Conservation (phyloP, 495 filamentous ascomycete genomes). For the Aspergillus heteromorphus region DNA sequence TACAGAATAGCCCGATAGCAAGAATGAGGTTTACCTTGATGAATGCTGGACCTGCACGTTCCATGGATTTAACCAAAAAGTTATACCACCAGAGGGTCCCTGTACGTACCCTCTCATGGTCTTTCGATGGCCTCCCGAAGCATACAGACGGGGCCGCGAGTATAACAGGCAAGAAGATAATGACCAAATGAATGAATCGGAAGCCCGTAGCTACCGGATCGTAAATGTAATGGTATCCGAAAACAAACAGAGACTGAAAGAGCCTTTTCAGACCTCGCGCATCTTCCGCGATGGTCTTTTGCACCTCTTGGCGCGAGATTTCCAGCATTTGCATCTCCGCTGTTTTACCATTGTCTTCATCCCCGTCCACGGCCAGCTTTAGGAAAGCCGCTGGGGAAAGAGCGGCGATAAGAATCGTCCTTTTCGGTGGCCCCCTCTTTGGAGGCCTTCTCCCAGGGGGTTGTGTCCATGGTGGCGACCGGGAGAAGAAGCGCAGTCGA, state of each 20-base stretch:
- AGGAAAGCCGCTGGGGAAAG: conserved; percentile 68
- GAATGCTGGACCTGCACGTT: conserved; percentile 89
- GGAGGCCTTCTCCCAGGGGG: conserved; percentile 21
- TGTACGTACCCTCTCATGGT: conserved; percentile 61
- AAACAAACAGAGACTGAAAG: conserved; percentile 51
- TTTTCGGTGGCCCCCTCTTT: conserved; percentile 20
- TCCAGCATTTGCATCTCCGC: conserved; percentile 81
- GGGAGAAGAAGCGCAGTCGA: conserved; percentile 17
- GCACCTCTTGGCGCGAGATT: conserved; percentile 69
- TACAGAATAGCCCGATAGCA: neutral
- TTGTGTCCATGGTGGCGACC: conserved; percentile 23
- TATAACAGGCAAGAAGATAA: conserved; percentile 90
- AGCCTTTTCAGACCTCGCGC: conserved; percentile 51
- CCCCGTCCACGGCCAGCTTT: conserved; percentile 59
- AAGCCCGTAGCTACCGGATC: conserved; percentile 87
- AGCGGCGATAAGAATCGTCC: conserved; percentile 44
- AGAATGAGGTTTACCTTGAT: conserved; percentile 68
- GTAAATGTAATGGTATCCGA: conserved; percentile 65
- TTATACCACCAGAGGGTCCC: conserved; percentile 95
- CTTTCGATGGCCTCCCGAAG: conserved; percentile 57
- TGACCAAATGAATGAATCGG: conserved; percentile 74
- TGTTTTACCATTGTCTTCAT: conserved; percentile 59
- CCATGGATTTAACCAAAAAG: conserved; percentile 86
- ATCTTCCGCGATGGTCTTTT: conserved; percentile 56
- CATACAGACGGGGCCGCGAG: conserved; percentile 73